Percentiles rank a stretch among this genome's conserved stretches.
These are phyloP conservation scores for Penicillium polonicum DNA, from an alignment of 2,329 filamentous ascomycete species.

Conservation along the genomic window DNA sequence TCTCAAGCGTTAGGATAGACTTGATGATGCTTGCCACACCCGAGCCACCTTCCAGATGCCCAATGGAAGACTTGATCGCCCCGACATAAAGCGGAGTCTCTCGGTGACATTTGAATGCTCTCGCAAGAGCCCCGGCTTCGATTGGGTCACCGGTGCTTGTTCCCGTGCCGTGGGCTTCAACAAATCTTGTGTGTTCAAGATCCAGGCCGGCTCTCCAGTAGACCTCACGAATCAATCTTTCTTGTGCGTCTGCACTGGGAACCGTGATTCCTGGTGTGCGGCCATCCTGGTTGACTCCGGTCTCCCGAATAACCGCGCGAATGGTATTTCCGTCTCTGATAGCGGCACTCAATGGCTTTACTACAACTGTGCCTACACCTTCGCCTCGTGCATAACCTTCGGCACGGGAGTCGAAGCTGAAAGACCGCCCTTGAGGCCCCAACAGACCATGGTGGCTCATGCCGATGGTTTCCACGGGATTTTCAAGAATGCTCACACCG, in stretches of 20 bases:
- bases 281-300: slow-evolving; percentile 32
- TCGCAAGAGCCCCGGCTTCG: slow-evolving; percentile 31
- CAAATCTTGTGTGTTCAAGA: slow-evolving; percentile 23
- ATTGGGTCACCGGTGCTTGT: slow-evolving; percentile 37
- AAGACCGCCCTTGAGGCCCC: slow-evolving; percentile 33
- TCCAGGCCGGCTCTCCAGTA: slow-evolving; percentile 33
- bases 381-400: slow-evolving; percentile 40
- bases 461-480: slow-evolving; percentile 29
- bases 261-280: slow-evolving; percentile 47
- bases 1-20: slow-evolving; percentile 45
- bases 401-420: slow-evolving; percentile 33
- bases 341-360: slow-evolving; percentile 33
- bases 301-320: slow-evolving; percentile 34
- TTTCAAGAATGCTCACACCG: slow-evolving; percentile 40
- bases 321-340: slow-evolving; percentile 37
- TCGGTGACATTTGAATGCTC: slow-evolving; percentile 25
- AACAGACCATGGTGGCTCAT: slow-evolving; percentile 41
- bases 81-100: slow-evolving; percentile 28
- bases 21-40: slow-evolving; percentile 42
- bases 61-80: slow-evolving; percentile 25
- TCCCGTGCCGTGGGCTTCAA: slow-evolving; percentile 37
- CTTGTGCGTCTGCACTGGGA: slow-evolving; percentile 41
- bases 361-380: slow-evolving; percentile 32
- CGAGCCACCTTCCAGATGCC: slow-evolving; percentile 31
- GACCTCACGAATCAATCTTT: slow-evolving; percentile 31